phyloP scores from a whole-genome alignment of 495 filamentous ascomycete species.

The Aspergillus kassunensis region DNA sequence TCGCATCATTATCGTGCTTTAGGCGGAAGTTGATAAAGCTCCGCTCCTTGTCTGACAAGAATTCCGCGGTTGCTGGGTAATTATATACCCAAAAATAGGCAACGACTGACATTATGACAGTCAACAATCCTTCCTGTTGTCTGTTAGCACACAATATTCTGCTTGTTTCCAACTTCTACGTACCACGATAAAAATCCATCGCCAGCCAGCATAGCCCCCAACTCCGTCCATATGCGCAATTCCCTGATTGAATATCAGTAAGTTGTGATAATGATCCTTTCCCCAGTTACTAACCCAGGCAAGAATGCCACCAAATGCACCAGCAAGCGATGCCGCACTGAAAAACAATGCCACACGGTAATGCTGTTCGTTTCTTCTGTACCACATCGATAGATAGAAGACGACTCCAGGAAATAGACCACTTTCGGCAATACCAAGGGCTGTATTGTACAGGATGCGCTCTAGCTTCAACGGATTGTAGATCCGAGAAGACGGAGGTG shows the following conservation, averaged over 20 bases:
- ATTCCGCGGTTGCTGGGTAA: slow-evolving; percentile 66
- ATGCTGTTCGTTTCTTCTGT: slow-evolving; percentile 66
- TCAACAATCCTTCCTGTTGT: slow-evolving; percentile 61
- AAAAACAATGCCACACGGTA: slow-evolving; percentile 76
- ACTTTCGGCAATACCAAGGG: slow-evolving; percentile 41
- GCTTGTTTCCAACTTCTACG: slow-evolving; percentile 12
- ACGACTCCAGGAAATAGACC: slow-evolving; percentile 73
- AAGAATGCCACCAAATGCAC: slow-evolving; percentile 75
- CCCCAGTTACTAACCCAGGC: slow-evolving; percentile 49
- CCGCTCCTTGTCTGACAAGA: slow-evolving; percentile 61
- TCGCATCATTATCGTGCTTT: slow-evolving; percentile 57
- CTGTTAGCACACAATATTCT: background rate
- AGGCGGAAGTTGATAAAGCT: slow-evolving; percentile 56
- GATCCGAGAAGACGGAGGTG: slow-evolving; percentile 6
- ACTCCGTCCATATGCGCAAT: slow-evolving; percentile 58
- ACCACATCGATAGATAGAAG: slow-evolving; percentile 85
- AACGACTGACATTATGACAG: slow-evolving; percentile 54
- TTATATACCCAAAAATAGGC: slow-evolving; percentile 72
- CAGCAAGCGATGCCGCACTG: slow-evolving; percentile 66
- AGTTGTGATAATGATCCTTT: background rate
- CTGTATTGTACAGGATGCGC: slow-evolving; percentile 15
- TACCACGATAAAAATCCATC: slow-evolving; percentile 80
- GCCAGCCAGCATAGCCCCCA: slow-evolving; percentile 66
- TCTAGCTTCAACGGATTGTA: slow-evolving; percentile 9
- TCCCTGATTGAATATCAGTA: slow-evolving; percentile 28